Evolutionary conservation across 2,329 filamentous ascomycete species (phyloP).

Genomic region (Rosellinia necatrix): DNA sequence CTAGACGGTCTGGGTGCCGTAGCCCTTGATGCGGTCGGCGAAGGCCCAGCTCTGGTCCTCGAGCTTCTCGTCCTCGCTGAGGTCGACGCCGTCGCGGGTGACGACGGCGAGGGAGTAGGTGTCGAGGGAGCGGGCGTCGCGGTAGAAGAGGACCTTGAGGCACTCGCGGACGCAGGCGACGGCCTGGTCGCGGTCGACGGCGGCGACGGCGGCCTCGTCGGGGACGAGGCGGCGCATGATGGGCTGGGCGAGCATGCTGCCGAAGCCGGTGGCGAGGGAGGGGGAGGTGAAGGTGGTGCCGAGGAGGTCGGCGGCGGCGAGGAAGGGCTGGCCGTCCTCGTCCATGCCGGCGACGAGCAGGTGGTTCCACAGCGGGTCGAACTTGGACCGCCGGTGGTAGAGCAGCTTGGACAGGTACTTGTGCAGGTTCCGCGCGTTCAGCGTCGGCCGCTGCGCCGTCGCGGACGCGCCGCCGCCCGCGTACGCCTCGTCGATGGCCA

Average conservation of each 20-base stretch:
- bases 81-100: conserved; percentile 83
- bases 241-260: conserved; percentile 88
- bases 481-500: conserved; percentile 91
- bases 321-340: conserved; percentile 78
- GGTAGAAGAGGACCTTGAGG: conserved; percentile 98
- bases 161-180: conserved; percentile 84
- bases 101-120: conserved; percentile 89
- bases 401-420: conserved; percentile 95
- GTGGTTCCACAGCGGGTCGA: conserved; percentile 98
- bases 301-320: conserved; percentile 88
- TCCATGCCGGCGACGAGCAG: conserved; percentile 89
- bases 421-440: conserved; percentile 93
- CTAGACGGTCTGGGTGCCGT: conserved; percentile 80
- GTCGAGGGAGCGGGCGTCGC: conserved; percentile 91
- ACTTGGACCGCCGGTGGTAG: conserved; percentile 91
- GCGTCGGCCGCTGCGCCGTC: conserved; percentile 47
- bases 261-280: conserved; percentile 90
- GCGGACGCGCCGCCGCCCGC: conserved; percentile 31
- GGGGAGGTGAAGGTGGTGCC: conserved; percentile 90
- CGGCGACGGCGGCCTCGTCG: conserved; percentile 76
- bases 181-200: conserved; percentile 77
- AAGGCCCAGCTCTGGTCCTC: conserved; percentile 98
- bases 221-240: conserved; percentile 84
- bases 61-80: conserved; percentile 83
- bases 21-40: conserved; percentile 91